Evolutionary conservation across 1,284 basidiomycete species (phyloP), one percentile per base, ranked within the genome.

Genomic region (Porodaedalea pini): DNA sequence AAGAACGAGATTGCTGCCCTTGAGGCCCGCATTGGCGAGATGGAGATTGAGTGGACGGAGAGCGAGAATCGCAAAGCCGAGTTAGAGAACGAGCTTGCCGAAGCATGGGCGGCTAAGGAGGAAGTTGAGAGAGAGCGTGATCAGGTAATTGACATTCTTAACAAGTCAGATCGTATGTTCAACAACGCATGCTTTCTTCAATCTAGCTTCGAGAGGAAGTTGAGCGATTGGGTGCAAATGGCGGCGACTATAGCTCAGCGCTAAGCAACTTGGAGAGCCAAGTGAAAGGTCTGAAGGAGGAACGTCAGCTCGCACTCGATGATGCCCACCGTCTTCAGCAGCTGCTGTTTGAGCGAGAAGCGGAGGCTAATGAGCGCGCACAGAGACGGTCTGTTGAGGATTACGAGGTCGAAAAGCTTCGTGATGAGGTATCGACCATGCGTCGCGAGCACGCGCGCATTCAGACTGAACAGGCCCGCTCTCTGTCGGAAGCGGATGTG

Each of bases 31-130:
- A 66, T 79, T 40, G 59, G 62, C 7, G 67, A 66, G 25, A 75
- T 85, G 69, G 85, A 87, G 63, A 58, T 68, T 15, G 80, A 82
- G 51, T 83, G 76, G 76, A 77, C 74, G 27, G 78, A 82, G 45
- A 73, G 69, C 58, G 83, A 85, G 67, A 80, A 77, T 61, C 75
- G 71, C 68, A 79, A 74, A 60, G 68, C 65, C 5, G 79, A 84
- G 57, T 68, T 85, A 1, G 83, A 86, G 64, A 68, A 68, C 29
- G 78, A 85, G 57, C 59, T 82, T 29, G 75, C 81, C 49, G 78
- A 80, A 48, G 63, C 77, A 0, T 79, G 75, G 74, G 69, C 71
- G 6, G 66, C 70, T 32, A 82, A 76, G 64, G 78, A 81, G 27
- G 73, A 73, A 15, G 65, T 81, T 7, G 81, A 85, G 66, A 75